phyloP scores from a whole-genome alignment of 2,329 filamentous ascomycete genomes.

The Aspergillus thermomutatus region DNA sequence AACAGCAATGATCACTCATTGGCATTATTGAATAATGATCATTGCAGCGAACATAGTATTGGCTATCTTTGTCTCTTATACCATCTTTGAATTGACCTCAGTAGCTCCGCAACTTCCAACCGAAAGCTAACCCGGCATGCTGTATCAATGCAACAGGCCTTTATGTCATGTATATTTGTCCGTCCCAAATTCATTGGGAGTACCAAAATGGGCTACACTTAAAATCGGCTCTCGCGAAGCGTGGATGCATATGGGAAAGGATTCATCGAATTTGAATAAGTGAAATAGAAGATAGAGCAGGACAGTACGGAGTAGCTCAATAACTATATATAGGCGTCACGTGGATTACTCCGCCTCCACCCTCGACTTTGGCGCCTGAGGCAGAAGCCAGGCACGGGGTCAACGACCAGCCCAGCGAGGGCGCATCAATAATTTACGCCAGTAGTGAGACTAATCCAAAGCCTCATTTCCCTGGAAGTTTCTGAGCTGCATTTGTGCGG shows the following conservation, averaged over 20 bases:
- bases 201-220: neutral
- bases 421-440: neutral
- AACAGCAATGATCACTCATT: constrained; percentile 52
- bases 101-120: neutral
- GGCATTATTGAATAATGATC: constrained; percentile 2
- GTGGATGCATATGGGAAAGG: neutral
- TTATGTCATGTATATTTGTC: neutral
- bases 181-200: neutral
- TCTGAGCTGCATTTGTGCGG: neutral
- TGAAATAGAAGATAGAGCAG: neutral
- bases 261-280: neutral
- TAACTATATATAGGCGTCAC: constrained; percentile 1
- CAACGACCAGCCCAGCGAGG: neutral
- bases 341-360: neutral
- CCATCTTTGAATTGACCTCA: neutral
- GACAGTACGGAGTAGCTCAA: neutral
- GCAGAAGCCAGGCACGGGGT: constrained; percentile 1
- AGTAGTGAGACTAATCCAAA: neutral
- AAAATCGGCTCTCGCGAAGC: neutral
- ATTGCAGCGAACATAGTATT: neutral
- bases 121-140: neutral
- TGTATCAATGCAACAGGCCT: neutral
- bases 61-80: neutral
- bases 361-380: constrained; percentile 2
- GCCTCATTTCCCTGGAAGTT: neutral